Conservation (phyloP, 176 grass and related monocot species). For the Raddia guianensis region DNA sequence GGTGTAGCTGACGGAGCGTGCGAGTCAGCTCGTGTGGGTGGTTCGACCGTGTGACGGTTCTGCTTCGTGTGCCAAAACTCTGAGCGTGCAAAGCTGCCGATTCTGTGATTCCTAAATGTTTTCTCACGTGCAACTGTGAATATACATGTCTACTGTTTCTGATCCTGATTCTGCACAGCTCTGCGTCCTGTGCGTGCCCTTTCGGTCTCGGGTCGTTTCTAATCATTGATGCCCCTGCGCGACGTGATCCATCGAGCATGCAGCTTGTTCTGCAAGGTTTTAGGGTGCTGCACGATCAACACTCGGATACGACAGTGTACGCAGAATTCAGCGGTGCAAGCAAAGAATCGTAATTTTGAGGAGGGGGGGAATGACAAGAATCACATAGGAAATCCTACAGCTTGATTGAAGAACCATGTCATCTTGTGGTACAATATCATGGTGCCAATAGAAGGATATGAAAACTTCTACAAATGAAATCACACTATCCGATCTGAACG, state of each 20-base stretch:
- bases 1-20: background rate
- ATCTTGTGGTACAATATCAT: background rate
- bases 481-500: background rate
- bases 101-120: background rate
- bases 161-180: background rate
- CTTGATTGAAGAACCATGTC: background rate
- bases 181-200: background rate
- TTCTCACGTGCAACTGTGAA: background rate
- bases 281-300: background rate
- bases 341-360: no score
- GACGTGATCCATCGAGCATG: background rate
- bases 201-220: background rate
- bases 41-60: slow-evolving; percentile 2
- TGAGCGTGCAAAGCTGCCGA: slow-evolving; percentile 29
- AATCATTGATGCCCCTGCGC: background rate
- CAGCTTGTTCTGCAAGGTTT: background rate
- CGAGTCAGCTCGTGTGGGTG: background rate
- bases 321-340: no score
- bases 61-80: slow-evolving; percentile 7
- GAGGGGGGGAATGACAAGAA: background rate
- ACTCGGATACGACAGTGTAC: no score
- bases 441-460: background rate
- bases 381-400: background rate
- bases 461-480: slow-evolving; percentile 1
- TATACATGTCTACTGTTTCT: background rate